Evolutionary conservation across 805 yeast species (phyloP).

Genomic region (Jamesozyma hellenica): DNA sequence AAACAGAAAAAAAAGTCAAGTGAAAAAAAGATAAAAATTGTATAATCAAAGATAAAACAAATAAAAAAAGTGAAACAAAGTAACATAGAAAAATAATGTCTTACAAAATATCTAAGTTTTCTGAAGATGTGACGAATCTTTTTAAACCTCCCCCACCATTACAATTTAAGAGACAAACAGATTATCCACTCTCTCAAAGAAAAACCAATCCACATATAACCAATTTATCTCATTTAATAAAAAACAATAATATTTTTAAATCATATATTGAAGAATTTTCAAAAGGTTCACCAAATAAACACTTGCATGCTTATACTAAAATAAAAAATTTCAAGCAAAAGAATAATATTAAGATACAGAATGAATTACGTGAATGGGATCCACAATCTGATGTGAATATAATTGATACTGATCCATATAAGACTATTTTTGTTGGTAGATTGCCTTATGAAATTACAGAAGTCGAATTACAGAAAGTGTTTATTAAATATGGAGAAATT

Average conservation of each 20-base stretch:
- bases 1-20: too few species aligned
- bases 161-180: constrained; percentile 39
- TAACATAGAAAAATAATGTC: constrained; percentile 8
- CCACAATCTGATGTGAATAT: constrained; percentile 50
- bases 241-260: constrained; percentile 6
- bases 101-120: constrained; percentile 28
- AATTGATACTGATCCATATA: constrained; percentile 56
- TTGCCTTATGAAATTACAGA: constrained; percentile 57
- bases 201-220: constrained; percentile 35
- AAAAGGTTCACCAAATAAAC: constrained; percentile 16
- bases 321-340: constrained; percentile 8
- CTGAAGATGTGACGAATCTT: constrained; percentile 33
- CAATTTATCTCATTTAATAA: constrained; percentile 33
- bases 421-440: constrained; percentile 70
- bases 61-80: too few species aligned
- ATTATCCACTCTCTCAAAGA: constrained; percentile 39
- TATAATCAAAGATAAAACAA: too few species aligned
- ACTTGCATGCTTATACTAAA: constrained; percentile 24
- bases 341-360: constrained; percentile 28
- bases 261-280: constrained; percentile 24
- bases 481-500: constrained; percentile 59
- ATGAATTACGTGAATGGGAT: constrained; percentile 37
- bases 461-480: constrained; percentile 52
- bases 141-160: constrained; percentile 48
- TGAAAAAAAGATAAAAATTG: too few species aligned